Percentiles rank a stretch among this genome's conserved stretches.
Conservation (phyloP, 2,329 filamentous ascomycete genomes). For the Harringtonia lauricola region DNA sequence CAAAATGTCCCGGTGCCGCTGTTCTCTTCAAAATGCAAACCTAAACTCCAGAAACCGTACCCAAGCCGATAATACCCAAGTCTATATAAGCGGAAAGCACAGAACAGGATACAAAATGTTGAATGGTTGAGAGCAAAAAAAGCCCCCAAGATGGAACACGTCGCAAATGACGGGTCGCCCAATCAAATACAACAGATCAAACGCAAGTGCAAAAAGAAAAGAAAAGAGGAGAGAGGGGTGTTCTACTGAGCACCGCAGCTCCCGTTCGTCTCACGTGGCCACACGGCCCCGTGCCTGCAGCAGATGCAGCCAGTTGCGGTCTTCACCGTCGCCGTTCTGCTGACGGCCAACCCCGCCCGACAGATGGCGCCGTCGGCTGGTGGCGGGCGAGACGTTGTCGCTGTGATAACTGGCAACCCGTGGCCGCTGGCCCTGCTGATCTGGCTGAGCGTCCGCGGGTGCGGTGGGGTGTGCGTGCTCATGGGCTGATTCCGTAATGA, state of each 20-base stretch:
- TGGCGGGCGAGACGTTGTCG: neutral
- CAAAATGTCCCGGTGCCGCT: neutral
- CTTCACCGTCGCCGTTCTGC: conserved; percentile 18
- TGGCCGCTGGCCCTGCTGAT: neutral
- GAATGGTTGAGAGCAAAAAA: too few species aligned
- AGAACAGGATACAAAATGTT: conserved; percentile 4
- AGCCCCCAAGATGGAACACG: too few species aligned
- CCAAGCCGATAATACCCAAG: neutral
- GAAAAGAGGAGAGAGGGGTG: too few species aligned
- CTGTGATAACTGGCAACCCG: conserved; percentile 2
- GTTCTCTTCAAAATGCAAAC: neutral
- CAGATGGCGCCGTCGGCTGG: conserved; percentile 12
- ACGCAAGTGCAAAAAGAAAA: too few species aligned
- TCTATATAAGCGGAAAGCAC: too few species aligned
- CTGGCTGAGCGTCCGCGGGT: neutral
- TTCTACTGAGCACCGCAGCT: too few species aligned
- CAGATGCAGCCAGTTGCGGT: conserved; percentile 22
- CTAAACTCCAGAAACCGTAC: neutral
- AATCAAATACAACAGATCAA: too few species aligned
- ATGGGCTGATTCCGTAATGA: conserved; percentile 18
- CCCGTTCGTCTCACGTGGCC: conserved; percentile 5
- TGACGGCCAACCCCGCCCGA: conserved; percentile 13
- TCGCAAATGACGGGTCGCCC: too few species aligned
- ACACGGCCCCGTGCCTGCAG: conserved; percentile 25
- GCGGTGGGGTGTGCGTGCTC: conserved; percentile 1